These are phyloP conservation scores for Gnomoniopsis smithogilvyi DNA, from an alignment of 2,329 filamentous ascomycete genomes.

Conservation along the genomic window DNA sequence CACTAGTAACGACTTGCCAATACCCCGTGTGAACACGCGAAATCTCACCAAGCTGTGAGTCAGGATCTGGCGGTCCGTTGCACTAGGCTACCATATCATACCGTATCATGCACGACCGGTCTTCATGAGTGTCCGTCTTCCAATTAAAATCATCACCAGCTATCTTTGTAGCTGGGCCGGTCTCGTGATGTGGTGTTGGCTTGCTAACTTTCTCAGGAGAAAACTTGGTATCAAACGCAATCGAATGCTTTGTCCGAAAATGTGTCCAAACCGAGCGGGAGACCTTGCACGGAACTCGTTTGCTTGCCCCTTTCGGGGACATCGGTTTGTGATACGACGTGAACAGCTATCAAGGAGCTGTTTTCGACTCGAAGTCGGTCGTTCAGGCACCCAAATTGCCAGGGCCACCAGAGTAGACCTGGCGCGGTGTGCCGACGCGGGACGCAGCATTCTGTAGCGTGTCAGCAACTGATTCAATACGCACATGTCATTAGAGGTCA, in stretches of 20 bases:
- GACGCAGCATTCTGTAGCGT: conserved; percentile 41
- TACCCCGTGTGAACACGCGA: background rate
- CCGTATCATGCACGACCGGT: background rate
- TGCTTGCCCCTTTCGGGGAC: background rate
- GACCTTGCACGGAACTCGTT: background rate
- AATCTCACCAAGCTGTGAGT: background rate
- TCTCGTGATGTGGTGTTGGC: background rate
- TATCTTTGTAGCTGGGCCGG: background rate
- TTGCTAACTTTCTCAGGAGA: background rate
- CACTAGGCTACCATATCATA: background rate
- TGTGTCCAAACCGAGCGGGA: conserved; percentile 17
- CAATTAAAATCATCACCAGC: background rate
- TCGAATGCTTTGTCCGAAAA: conserved; percentile 20
- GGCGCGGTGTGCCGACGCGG: conserved; percentile 22
- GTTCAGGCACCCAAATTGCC: conserved; percentile 56
- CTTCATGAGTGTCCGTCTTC: background rate
- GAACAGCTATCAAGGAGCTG: conserved; percentile 6
- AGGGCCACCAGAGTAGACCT: conserved; percentile 47
- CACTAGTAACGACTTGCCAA: background rate
- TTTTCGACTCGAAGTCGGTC: conserved; percentile 21
- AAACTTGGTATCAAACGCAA: conserved; percentile 2
- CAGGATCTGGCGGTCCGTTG: background rate
- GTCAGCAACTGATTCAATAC: conserved; percentile 36
- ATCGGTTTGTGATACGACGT: conserved; percentile 7
- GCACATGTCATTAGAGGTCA: conserved; percentile 22